A percentile compares a stretch with the other conserved stretches of the same genome.
These are phyloP conservation scores for Populus hybrid DNA, from an alignment of 441 rosid species.

Conservation along the genomic window DNA sequence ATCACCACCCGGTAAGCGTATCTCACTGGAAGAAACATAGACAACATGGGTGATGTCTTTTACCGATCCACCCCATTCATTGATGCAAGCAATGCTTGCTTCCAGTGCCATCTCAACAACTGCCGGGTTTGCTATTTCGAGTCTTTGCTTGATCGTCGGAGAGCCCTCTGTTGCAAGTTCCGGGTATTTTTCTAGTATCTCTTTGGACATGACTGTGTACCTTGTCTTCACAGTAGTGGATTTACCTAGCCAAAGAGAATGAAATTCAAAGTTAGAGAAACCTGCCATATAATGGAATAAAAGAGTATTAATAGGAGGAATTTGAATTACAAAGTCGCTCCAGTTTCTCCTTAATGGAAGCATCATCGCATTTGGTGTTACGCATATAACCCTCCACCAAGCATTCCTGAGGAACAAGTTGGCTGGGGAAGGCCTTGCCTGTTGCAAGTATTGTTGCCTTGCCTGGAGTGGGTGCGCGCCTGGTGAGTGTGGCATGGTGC, in stretches of 20 bases:
- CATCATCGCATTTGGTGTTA: slow-evolving; percentile 77
- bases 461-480: slow-evolving; percentile 55
- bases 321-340: slow-evolving; percentile 72
- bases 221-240: slow-evolving; percentile 91
- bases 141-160: slow-evolving; percentile 76
- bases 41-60: slow-evolving; percentile 78
- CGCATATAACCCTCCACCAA: slow-evolving; percentile 82
- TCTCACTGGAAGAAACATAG: slow-evolving; percentile 87
- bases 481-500: slow-evolving; percentile 20
- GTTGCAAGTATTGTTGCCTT: slow-evolving; percentile 82
- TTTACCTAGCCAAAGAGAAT: slow-evolving; percentile 50
- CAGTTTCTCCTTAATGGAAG: slow-evolving; percentile 67
- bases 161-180: slow-evolving; percentile 78
- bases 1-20: slow-evolving; percentile 85
- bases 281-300: not conserved
- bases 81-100: slow-evolving; percentile 77
- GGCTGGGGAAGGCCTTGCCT: slow-evolving; percentile 88
- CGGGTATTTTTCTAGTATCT: slow-evolving; percentile 74
- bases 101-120: slow-evolving; percentile 81
- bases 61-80: slow-evolving; percentile 76
- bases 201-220: slow-evolving; percentile 83
- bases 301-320: not conserved
- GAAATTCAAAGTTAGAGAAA: not conserved
- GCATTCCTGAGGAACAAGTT: slow-evolving; percentile 77
- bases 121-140: slow-evolving; percentile 82